These are phyloP conservation scores for Sisymbrium irio DNA, from an alignment of 345 rosid species.

Conservation along the genomic window DNA sequence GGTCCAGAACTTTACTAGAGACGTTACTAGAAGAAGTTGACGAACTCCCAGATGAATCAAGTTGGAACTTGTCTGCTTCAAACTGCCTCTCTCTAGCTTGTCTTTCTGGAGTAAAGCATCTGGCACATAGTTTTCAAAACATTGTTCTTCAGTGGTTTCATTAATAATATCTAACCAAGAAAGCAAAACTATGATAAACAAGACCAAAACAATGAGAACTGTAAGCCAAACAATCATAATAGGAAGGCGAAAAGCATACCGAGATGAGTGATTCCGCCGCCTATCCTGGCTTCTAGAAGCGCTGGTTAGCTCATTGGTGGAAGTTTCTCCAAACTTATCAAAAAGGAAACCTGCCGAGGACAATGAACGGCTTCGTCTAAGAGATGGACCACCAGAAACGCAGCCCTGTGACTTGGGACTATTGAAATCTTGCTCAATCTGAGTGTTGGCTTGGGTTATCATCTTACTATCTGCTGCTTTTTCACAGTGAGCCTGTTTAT, in stretches of 20 bases:
- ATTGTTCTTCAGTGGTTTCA: not conserved
- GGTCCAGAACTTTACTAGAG: constrained; percentile 80
- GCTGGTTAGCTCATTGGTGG: constrained; percentile 40
- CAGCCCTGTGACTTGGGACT: constrained; percentile 55
- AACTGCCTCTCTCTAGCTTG: constrained; percentile 46
- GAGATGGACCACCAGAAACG: constrained; percentile 51
- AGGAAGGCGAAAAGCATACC: constrained; percentile 41
- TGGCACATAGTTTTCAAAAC: constrained; percentile 8
- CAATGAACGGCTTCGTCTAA: constrained; percentile 79
- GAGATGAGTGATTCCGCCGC: constrained; percentile 44
- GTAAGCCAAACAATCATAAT: not conserved
- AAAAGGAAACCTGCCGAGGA: constrained; percentile 67
- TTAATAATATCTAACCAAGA: not conserved
- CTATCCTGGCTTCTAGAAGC: constrained; percentile 26
- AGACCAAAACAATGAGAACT: not conserved
- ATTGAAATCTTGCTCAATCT: constrained; percentile 33
- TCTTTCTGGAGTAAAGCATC: constrained; percentile 55
- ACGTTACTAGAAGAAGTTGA: constrained; percentile 65
- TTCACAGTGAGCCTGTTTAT: constrained; percentile 48
- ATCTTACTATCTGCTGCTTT: constrained; percentile 37
- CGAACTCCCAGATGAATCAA: constrained; percentile 66
- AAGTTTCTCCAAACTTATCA: constrained; percentile 45
- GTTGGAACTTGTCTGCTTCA: constrained; percentile 43
- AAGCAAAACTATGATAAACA: not conserved
- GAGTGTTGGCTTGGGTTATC: constrained; percentile 39